Base-by-base conservation (phyloP, 352 stramenopile genomes). In the Pythium oligandrum region DNA sequence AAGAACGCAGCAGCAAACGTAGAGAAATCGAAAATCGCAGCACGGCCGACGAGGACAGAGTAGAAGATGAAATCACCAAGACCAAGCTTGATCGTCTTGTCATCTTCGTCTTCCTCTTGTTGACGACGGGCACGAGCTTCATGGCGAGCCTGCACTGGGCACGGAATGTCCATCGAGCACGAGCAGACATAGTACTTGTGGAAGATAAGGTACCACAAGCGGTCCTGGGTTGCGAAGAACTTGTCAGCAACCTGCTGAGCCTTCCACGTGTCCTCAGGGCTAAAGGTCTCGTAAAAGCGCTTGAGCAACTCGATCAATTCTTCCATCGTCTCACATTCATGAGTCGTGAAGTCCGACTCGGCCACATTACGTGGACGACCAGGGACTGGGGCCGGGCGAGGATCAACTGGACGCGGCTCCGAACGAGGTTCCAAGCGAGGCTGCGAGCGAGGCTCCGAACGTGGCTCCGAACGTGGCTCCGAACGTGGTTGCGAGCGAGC, bases 1-100 rank as follows among this genome's bases (percentile, higher is more conserved):
- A 98, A 58, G 46, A 98, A 97, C 45, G 90, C 96, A 34, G 92
- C 80, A 3, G 88, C 86, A 66, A 98, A 98, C 4, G 95, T 93
- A 17, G 93, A 96, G 61, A 99, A 98, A 58, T 97, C 96, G 60
- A 95, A 96, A 40, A 98, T 91, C 12, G 93, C 94, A 40, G 97
- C 96, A 44, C 97, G 96, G 8, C 90, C 94, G 7, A 99, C 94
- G 36, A 99, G 73, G 12, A 99, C 88, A 65, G 83, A 97, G 78
- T 99, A 99, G 66, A 99, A 99, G 49, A 99, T 98, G 66, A 99
- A 99, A 71, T 99, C 97, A 17, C 97, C 97, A 26, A 98, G 70
- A 26, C 93, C 93, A 26, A 98, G 64, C 63, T 97, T 91, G 65
- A 98, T 98, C 10, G 83, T 95, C 55, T 96, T 95, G 68, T 86